phyloP scores from a whole-genome alignment of 352 stramenopile species.

The Phytophthora citrophthora region DNA sequence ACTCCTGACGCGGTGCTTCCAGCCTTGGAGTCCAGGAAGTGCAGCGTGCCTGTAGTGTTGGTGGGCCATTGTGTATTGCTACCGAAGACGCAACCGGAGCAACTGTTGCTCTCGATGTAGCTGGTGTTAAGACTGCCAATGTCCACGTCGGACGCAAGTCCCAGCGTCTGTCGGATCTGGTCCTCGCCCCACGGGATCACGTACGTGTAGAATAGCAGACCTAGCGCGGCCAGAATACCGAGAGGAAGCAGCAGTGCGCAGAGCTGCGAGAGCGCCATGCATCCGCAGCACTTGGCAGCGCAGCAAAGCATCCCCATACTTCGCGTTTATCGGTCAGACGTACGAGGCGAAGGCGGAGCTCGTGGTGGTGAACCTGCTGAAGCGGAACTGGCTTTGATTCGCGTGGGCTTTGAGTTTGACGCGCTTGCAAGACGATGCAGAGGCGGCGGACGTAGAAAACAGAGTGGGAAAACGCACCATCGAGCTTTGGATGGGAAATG shows the following conservation, averaged over 20 bases:
- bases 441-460: conserved; percentile 4
- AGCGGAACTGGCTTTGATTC: conserved; percentile 33
- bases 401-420: conserved; percentile 6
- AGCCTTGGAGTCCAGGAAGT: conserved; percentile 80
- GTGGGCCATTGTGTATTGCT: conserved; percentile 86
- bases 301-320: conserved; percentile 59
- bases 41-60: conserved; percentile 62
- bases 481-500: conserved; percentile 23
- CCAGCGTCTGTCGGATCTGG: conserved; percentile 63
- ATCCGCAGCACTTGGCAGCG: conserved; percentile 78
- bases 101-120: conserved; percentile 67
- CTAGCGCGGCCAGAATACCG: conserved; percentile 54
- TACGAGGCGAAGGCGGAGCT: conserved; percentile 15
- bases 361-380: conserved; percentile 25
- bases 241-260: conserved; percentile 66
- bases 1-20: conserved; percentile 67
- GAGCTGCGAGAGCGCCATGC: conserved; percentile 74
- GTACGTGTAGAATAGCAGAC: conserved; percentile 76
- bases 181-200: conserved; percentile 77
- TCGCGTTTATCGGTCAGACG: background rate
- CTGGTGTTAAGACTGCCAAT: conserved; percentile 58
- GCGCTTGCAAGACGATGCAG: conserved; percentile 6
- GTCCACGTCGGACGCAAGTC: conserved; percentile 52
- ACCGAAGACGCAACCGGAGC: conserved; percentile 85
- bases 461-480: conserved; percentile 4